A percentile compares a stretch with the other conserved stretches of the same genome.
Conservation (phyloP, 805 yeast genomes). For the Metschnikowia koreensis region DNA sequence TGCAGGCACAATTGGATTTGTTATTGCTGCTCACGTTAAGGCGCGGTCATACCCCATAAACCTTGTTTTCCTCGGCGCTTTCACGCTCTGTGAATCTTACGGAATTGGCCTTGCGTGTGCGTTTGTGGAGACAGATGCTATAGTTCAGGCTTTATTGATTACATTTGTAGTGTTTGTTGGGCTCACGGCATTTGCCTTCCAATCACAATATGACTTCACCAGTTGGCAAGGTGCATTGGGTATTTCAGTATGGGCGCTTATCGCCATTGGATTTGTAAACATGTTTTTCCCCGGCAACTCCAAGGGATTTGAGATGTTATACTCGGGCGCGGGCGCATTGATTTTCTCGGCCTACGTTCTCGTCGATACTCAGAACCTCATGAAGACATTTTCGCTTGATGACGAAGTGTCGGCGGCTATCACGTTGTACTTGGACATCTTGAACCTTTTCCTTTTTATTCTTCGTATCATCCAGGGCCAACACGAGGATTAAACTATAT, state of each 20-base stretch:
- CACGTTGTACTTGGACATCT: conserved; percentile 73
- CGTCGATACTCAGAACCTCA: conserved; percentile 77
- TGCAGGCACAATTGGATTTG: conserved; percentile 58
- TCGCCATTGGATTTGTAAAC: conserved; percentile 69
- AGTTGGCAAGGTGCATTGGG: conserved; percentile 59
- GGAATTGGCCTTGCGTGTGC: conserved; percentile 67
- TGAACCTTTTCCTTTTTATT: conserved; percentile 76
- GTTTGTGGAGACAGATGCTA: conserved; percentile 57
- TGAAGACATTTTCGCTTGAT: conserved; percentile 74
- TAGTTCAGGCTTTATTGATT: conserved; percentile 67
- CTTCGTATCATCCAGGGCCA: conserved; percentile 52
- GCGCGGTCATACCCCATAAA: conserved; percentile 71
- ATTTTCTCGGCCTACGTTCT: conserved; percentile 70
- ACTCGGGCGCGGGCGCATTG: conserved; percentile 71
- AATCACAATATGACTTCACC: conserved; percentile 71
- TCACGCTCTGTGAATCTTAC: conserved; percentile 75
- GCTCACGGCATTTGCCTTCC: conserved; percentile 72
- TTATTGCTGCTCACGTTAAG: conserved; percentile 61
- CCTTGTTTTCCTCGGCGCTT: conserved; percentile 55
- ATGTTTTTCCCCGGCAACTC: conserved; percentile 60
- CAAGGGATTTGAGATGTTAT: conserved; percentile 58
- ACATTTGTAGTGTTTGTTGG: conserved; percentile 75
- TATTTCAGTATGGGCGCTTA: conserved; percentile 60
- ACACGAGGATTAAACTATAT: conserved; percentile 7
- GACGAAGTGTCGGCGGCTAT: conserved; percentile 84